Evolutionary conservation across 768 basidiomycete genomes (phyloP).

Genomic region (Rhodosporidiobolus sp.): DNA sequence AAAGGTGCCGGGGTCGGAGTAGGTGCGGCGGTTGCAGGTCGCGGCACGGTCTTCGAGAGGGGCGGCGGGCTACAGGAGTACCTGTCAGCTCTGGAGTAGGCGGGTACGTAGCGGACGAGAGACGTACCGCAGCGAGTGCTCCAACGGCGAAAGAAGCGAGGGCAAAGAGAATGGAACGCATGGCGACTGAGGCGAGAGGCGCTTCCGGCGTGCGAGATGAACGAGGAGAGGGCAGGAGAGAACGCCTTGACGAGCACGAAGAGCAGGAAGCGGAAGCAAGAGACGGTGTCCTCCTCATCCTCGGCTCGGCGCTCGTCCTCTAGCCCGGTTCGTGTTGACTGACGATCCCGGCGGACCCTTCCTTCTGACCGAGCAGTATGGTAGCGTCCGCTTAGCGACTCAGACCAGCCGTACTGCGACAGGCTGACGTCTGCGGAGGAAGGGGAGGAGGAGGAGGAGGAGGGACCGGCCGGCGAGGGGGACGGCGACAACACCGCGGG

Average conservation of each 20-base stretch:
- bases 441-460: too few relatives aligned
- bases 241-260: neutral
- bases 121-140: neutral
- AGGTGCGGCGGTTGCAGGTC: neutral
- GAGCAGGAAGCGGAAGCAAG: neutral
- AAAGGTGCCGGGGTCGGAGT: conserved; percentile 12
- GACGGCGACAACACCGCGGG: too few relatives aligned
- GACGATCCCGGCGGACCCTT: too few relatives aligned
- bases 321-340: too few relatives aligned
- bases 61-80: neutral
- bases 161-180: neutral
- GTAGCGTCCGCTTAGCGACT: too few relatives aligned
- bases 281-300: neutral
- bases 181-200: too few relatives aligned
- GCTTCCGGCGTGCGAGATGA: too few relatives aligned
- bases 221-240: neutral
- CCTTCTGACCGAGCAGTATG: too few relatives aligned
- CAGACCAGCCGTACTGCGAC: too few relatives aligned
- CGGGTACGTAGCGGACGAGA: neutral
- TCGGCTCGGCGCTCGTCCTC: neutral
- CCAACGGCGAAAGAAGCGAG: neutral
- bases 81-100: neutral
- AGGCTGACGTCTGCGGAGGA: too few relatives aligned
- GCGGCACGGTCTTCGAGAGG: neutral
- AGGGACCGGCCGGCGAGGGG: too few relatives aligned